Conservation (phyloP, 1,139 yeast genomes). For the Pneumocystis sp. region DNA sequence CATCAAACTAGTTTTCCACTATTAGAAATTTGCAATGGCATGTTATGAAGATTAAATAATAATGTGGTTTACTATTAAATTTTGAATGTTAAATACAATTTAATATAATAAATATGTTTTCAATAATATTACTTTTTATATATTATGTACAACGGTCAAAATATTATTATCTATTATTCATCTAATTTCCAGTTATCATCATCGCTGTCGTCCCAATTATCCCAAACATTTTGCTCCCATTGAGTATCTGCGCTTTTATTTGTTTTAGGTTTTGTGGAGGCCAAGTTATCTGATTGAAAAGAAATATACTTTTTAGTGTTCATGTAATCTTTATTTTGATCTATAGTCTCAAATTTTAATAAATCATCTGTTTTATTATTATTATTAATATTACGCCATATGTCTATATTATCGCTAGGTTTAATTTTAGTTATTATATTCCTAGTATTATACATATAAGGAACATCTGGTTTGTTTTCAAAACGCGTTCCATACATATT, state of each 20-base stretch:
- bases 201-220: neutral
- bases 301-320: neutral
- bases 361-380: neutral
- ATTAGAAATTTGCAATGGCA: neutral
- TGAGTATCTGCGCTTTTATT: neutral
- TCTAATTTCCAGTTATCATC: neutral
- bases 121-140: neutral
- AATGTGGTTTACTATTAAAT: neutral
- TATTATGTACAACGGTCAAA: neutral
- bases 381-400: neutral
- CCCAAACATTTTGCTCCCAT: neutral
- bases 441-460: neutral
- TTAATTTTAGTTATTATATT: neutral
- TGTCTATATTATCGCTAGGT: neutral
- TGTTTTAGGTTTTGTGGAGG: neutral
- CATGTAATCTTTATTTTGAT: neutral
- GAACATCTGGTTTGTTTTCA: neutral
- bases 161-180: neutral
- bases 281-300: neutral
- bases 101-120: neutral
- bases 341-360: neutral
- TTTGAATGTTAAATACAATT: neutral
- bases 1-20: slow-evolving; percentile 16
- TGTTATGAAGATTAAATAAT: neutral
- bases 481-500: neutral